Evolutionary conservation across 1,139 yeast species (phyloP).

Genomic region (Blastobotrys proliferans): DNA sequence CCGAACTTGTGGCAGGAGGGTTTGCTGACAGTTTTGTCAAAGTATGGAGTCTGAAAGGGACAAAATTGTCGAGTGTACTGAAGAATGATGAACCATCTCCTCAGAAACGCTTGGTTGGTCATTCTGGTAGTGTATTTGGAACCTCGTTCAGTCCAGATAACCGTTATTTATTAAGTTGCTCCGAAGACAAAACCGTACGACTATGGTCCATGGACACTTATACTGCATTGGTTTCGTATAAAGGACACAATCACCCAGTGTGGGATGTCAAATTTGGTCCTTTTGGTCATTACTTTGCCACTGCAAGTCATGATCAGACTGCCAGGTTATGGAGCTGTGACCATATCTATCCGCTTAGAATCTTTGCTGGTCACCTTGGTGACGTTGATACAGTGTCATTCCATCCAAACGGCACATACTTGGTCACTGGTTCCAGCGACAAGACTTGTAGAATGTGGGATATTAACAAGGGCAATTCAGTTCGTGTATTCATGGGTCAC

Average conservation of each 20-base stretch:
- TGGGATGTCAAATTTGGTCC: conserved; percentile 98
- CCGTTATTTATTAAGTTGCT: conserved; percentile 70
- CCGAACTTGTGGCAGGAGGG: conserved; percentile 87
- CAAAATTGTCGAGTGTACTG: conserved; percentile 64
- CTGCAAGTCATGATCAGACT: conserved; percentile 96
- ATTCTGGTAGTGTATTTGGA: conserved; percentile 91
- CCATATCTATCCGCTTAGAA: conserved; percentile 91
- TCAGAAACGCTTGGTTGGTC: conserved; percentile 74
- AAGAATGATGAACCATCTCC: conserved; percentile 48
- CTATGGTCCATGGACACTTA: conserved; percentile 94
- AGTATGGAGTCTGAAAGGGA: conserved; percentile 90
- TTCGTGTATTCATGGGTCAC: conserved; percentile 92
- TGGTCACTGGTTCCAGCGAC: conserved; percentile 92
- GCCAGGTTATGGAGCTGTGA: conserved; percentile 98
- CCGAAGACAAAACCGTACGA: conserved; percentile 89
- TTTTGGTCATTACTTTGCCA: conserved; percentile 93
- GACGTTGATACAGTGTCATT: conserved; percentile 95
- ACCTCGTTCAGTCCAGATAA: conserved; percentile 88
- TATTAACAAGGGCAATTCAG: conserved; percentile 80
- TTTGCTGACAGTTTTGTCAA: conserved; percentile 88
- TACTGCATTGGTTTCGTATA: conserved; percentile 85
- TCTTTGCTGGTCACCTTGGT: conserved; percentile 94
- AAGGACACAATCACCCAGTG: conserved; percentile 93
- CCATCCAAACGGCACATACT: conserved; percentile 94
- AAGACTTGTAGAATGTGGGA: conserved; percentile 99